Conservation (phyloP, 2,329 filamentous ascomycete species). For the Phaeosphaeriaceae sp. region DNA sequence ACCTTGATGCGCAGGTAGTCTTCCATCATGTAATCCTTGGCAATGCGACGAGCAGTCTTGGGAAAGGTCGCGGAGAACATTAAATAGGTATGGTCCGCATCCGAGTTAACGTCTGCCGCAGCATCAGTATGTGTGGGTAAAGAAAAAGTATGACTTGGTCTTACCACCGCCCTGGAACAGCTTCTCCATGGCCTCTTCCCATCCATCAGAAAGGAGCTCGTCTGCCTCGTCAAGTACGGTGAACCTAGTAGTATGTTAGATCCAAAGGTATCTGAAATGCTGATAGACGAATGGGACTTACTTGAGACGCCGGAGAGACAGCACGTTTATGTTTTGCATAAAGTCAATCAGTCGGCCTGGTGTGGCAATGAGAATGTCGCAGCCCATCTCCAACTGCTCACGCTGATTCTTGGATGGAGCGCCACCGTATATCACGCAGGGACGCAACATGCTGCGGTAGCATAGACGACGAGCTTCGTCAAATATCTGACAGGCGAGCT, state of each 20-base stretch:
- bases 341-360: constrained; percentile 87
- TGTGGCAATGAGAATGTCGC: constrained; percentile 86
- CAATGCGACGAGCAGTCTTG: constrained; percentile 76
- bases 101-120: constrained; percentile 73
- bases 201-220: constrained; percentile 82
- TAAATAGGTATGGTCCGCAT: constrained; percentile 70
- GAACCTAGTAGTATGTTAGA: constrained; percentile 17
- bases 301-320: constrained; percentile 78
- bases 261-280: not conserved
- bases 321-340: constrained; percentile 71
- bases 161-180: constrained; percentile 83
- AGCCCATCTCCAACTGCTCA: constrained; percentile 77
- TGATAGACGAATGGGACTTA: constrained; percentile 57
- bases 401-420: constrained; percentile 73
- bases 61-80: constrained; percentile 97
- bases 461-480: constrained; percentile 91
- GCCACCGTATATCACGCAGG: constrained; percentile 88
- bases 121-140: constrained; percentile 12
- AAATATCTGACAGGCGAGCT: constrained; percentile 93
- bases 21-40: constrained; percentile 74
- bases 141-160: constrained; percentile 34
- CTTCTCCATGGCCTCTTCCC: constrained; percentile 75
- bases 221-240: constrained; percentile 82
- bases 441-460: constrained; percentile 93
- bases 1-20: constrained; percentile 81